These are phyloP conservation scores for Sporothrix brunneoviolacea DNA, from an alignment of 2,329 filamentous ascomycete genomes.

Conservation along the genomic window DNA sequence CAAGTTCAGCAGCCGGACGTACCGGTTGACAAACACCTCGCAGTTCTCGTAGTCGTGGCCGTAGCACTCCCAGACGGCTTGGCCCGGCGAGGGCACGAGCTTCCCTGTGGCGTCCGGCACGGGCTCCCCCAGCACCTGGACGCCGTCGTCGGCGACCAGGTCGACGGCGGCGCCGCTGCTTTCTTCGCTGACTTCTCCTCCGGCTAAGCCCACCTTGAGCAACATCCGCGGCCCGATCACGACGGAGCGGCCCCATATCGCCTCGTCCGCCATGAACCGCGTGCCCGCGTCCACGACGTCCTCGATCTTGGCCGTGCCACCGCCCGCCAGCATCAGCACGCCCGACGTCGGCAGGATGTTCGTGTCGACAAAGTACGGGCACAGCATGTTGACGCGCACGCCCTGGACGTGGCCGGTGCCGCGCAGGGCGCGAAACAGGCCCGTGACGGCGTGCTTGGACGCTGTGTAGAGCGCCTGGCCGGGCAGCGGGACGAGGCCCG, in stretches of 20 bases:
- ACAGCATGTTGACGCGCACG: slow-evolving; percentile 57
- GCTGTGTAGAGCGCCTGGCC: slow-evolving; percentile 46
- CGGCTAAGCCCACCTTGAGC: slow-evolving; percentile 30
- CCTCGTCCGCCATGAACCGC: slow-evolving; percentile 51
- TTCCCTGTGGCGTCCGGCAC: background rate
- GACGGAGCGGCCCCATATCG: slow-evolving; percentile 49
- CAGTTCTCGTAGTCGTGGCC: slow-evolving; percentile 50
- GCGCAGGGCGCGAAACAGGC: slow-evolving; percentile 54
- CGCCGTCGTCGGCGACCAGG: background rate
- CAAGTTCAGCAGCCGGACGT: slow-evolving; percentile 48
- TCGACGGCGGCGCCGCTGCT: slow-evolving; percentile 4
- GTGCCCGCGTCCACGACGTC: slow-evolving; percentile 59
- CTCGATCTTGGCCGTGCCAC: slow-evolving; percentile 42
- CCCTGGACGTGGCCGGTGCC: slow-evolving; percentile 38
- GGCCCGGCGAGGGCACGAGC: slow-evolving; percentile 20
- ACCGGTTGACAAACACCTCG: slow-evolving; percentile 49
- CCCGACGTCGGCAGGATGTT: slow-evolving; percentile 43
- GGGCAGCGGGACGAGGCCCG: slow-evolving; percentile 40
- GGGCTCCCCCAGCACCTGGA: slow-evolving; percentile 18
- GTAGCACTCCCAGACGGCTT: slow-evolving; percentile 54
- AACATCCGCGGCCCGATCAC: slow-evolving; percentile 50
- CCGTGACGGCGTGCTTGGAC: slow-evolving; percentile 59
- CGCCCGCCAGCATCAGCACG: slow-evolving; percentile 50
- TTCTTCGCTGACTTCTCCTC: slow-evolving; percentile 17
- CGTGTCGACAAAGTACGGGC: slow-evolving; percentile 58